Evolutionary conservation across 768 basidiomycete genomes (phyloP).

Genomic region (Termitomyces sp.): DNA sequence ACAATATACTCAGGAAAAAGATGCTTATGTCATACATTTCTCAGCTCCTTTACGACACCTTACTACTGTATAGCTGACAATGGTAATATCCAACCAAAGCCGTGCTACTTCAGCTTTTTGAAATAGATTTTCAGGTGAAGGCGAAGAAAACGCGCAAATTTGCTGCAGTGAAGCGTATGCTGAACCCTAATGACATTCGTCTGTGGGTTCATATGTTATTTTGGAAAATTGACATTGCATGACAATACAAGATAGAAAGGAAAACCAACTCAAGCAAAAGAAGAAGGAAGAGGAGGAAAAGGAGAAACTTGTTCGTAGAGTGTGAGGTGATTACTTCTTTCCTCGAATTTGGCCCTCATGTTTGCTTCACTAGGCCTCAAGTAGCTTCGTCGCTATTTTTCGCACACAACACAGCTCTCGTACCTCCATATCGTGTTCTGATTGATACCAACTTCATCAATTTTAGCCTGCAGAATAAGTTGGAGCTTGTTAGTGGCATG

Average conservation of each 20-base stretch:
- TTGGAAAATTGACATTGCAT: constrained; percentile 1
- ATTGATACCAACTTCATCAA: constrained; percentile 99
- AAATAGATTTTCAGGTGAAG: constrained; percentile 52
- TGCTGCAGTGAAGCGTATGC: constrained; percentile 86
- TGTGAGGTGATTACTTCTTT: constrained; percentile 46
- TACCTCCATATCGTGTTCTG: constrained; percentile 93
- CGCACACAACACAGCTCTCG: constrained; percentile 91
- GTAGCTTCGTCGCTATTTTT: constrained; percentile 91
- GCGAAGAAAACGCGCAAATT: constrained; percentile 95
- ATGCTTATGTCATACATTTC: constrained; percentile 5
- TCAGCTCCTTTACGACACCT: neutral
- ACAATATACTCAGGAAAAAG: neutral
- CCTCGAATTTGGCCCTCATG: neutral
- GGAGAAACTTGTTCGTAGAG: constrained; percentile 66
- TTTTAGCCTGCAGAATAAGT: constrained; percentile 95
- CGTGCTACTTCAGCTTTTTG: neutral
- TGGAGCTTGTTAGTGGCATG: constrained; percentile 96
- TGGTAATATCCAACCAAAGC: neutral
- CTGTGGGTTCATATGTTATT: constrained; percentile 47
- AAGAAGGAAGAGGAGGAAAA: constrained; percentile 80
- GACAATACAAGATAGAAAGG: constrained; percentile 58
- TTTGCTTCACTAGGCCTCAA: constrained; percentile 50
- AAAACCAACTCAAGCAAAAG: constrained; percentile 86
- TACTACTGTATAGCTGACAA: neutral
- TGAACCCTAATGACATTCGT: constrained; percentile 91